Conservation (phyloP, 345 rosid genomes). For the Eucalyptus caleyi region DNA sequence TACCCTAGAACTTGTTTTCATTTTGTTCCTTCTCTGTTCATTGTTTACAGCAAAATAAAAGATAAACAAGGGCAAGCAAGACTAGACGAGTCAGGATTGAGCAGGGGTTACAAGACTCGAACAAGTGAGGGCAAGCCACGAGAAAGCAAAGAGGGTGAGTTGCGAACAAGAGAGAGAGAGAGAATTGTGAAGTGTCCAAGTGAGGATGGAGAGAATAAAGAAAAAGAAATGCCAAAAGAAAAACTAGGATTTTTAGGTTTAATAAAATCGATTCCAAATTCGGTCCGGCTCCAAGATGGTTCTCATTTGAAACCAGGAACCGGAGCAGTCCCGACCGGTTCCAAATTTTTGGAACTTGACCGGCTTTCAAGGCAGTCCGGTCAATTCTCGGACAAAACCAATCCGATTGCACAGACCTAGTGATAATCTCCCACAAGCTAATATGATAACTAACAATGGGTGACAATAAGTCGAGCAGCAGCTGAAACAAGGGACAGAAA, state of each 20-base stretch:
- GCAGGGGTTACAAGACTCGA: fast-evolving
- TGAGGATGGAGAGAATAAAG: background rate
- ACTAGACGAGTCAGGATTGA: fast-evolving
- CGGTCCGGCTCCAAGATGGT: no score
- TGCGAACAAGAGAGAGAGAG: background rate
- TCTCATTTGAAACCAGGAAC: background rate
- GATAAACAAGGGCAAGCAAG: background rate
- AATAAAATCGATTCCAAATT: no score
- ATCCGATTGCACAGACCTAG: background rate
- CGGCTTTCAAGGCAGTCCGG: background rate
- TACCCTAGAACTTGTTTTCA: background rate
- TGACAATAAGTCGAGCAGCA: background rate
- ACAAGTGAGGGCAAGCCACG: background rate
- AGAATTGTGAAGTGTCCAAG: background rate
- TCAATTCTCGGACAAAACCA: background rate
- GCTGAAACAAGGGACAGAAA: background rate
- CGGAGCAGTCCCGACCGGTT: fast-evolving
- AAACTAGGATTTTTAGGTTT: background rate
- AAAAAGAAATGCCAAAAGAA: background rate
- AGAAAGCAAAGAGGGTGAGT: background rate
- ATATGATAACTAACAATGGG: background rate
- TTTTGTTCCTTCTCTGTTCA: background rate
- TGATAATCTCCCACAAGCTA: background rate
- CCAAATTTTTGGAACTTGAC: background rate
- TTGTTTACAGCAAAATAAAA: background rate